Conservation (phyloP, 2,329 filamentous ascomycete species). For the Epicoccum nigrum region DNA sequence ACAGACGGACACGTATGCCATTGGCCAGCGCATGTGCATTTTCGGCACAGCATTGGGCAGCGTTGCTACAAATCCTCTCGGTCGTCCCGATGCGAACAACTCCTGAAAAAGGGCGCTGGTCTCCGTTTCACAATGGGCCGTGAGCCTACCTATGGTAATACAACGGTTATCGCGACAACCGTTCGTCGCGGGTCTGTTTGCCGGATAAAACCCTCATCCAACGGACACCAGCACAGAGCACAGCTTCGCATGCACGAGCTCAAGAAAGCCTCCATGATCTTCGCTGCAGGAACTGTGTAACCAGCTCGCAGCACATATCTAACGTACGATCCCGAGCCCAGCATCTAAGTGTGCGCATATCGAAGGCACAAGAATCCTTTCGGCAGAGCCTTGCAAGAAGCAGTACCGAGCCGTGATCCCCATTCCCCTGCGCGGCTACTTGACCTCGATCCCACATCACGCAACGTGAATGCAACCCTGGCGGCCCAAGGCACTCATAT, state of each 20-base stretch:
- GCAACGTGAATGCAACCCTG: neutral
- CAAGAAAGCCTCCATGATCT: neutral
- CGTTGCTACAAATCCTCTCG: neutral
- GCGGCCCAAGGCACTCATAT: too few relatives aligned
- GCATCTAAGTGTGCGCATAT: neutral
- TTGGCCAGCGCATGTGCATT: neutral
- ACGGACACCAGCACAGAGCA: neutral
- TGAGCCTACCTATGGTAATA: neutral
- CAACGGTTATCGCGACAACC: conserved; percentile 14
- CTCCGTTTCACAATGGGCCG: conserved; percentile 1
- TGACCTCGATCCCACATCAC: neutral
- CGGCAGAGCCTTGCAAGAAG: neutral
- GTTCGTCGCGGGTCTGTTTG: neutral
- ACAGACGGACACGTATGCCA: neutral
- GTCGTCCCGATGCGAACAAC: conserved; percentile 1
- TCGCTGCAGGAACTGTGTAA: conserved; percentile 11
- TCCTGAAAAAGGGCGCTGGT: neutral
- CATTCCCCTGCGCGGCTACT: neutral
- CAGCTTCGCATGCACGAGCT: neutral
- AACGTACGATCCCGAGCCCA: neutral
- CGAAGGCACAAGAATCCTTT: neutral
- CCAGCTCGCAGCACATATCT: conserved; percentile 1
- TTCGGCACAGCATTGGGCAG: conserved; percentile 5
- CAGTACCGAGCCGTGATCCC: neutral
- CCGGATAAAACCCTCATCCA: too few relatives aligned